Evolutionary conservation across 176 grass and related monocot genomes (phyloP).

Genomic region (barley (Hordeum vulgare)): DNA sequence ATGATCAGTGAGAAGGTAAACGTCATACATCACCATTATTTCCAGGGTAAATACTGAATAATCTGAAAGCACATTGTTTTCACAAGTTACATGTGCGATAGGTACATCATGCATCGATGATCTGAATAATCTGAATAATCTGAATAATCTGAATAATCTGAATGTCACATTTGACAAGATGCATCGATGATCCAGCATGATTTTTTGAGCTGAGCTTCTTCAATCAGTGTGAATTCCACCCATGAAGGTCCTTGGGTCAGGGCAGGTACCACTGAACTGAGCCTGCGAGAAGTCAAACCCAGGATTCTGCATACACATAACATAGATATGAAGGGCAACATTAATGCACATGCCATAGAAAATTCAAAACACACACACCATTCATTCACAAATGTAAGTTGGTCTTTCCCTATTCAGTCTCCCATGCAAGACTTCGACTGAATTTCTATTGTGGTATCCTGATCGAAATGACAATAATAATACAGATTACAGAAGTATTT

Average conservation of each 20-base stretch:
- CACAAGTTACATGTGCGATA: not conserved
- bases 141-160: too few relatives aligned
- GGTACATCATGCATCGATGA: not conserved
- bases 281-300: slow-evolving; percentile 96
- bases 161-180: not conserved
- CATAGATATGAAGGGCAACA: not conserved
- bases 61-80: not conserved
- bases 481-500: not conserved
- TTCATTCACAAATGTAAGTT: not conserved
- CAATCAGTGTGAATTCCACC: slow-evolving; percentile 56
- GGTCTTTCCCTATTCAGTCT: not conserved
- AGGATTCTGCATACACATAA: slow-evolving; percentile 53
- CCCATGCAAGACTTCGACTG: not conserved
- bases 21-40: slow-evolving; percentile 11
- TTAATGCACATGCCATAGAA: not conserved
- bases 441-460: not conserved
- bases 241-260: slow-evolving; percentile 97
- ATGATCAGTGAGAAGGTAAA: not conserved
- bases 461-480: not conserved
- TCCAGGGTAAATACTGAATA: not conserved
- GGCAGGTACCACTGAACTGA: slow-evolving; percentile 81
- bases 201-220: not conserved
- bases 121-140: too few relatives aligned
- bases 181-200: not conserved
- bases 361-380: not conserved